Conservation (phyloP, 1,284 basidiomycete genomes). For the Ustilago loliicola region DNA sequence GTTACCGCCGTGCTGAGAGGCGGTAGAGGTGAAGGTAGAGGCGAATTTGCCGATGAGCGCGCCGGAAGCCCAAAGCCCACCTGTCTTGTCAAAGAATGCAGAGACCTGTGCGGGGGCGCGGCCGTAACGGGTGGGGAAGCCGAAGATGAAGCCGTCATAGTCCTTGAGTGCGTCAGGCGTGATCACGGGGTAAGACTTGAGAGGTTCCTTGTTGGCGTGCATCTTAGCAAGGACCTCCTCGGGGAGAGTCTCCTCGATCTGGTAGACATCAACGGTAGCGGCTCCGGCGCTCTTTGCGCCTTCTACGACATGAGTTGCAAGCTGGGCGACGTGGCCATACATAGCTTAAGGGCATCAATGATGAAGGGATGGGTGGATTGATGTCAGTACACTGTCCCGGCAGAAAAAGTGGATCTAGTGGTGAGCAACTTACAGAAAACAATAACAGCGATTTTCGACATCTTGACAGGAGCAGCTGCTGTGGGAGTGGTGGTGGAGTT, state of each 20-base stretch:
- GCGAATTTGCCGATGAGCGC: conserved; percentile 84
- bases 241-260: conserved; percentile 86
- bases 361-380: background rate
- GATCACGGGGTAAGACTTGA: conserved; percentile 79
- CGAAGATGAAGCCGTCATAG: conserved; percentile 74
- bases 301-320: conserved; percentile 82
- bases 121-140: conserved; percentile 74
- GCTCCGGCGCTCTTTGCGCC: conserved; percentile 82
- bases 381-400: background rate
- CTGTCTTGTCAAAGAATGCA: conserved; percentile 80
- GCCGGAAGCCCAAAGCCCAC: conserved; percentile 79
- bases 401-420: background rate
- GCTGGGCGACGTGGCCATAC: conserved; percentile 72
- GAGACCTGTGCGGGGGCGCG: conserved; percentile 74
- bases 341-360: background rate
- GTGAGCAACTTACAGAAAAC: conserved; percentile 29
- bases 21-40: conserved; percentile 77
- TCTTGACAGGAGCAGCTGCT: conserved; percentile 40
- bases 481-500: conserved; percentile 16
- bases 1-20: conserved; percentile 72
- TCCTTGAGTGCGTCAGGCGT: conserved; percentile 77
- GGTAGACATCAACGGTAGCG: conserved; percentile 76
- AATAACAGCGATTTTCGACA: conserved; percentile 59
- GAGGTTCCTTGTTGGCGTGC: conserved; percentile 75
- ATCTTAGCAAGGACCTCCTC: conserved; percentile 82